Evolutionary conservation across 352 stramenopile genomes (phyloP), one percentile per base, ranked within the genome.

Genomic region (Pythium sp.): DNA sequence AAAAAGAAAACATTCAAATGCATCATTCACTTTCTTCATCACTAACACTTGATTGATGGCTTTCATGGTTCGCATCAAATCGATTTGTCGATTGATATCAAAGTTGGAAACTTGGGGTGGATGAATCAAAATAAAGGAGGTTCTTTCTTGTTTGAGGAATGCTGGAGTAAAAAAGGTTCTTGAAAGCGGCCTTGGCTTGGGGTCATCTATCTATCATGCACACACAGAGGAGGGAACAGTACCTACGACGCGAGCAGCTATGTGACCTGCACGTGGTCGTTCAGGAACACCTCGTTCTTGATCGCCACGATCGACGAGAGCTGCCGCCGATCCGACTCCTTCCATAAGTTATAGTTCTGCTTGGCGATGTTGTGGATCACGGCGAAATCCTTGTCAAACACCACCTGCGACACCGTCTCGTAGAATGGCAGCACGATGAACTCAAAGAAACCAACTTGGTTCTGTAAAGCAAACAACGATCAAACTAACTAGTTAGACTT

Each of bases 381-480:
- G 11, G 65, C 67, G 64, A 94, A 94, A 11, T 92, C 84, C 49
- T 81, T 80, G 43, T 82, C 74, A 55, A 94, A 94, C 34, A 94
- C 81, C 18, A 94, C 83, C 68, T 91, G 78, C 14, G 84, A 79
- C 5, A 93, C 82, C 24, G 82, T 90, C 61, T 94, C 84, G 70
- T 91, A 93, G 67, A 92, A 93, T 8, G 85, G 85, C 41, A 93
- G 70, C 43, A 93, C 83, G 64, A 93, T 93, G 67, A 94, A 94
- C 70, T 92, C 86, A 64, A 94, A 94, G 68, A 94, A 92, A 38
- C 86, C 86, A 56, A 94, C 81, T 89, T 92, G 86, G 73, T 94
- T 92, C 86, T 91, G 60, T 49, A 65, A 11, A 43, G 58, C 14
- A 36, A 26, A 26, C 24, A 26, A 26, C 24, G 24, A 72, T 24